Base-by-base conservation (phyloP, 345 rosid genomes). In the Ceriops zippeliana region DNA sequence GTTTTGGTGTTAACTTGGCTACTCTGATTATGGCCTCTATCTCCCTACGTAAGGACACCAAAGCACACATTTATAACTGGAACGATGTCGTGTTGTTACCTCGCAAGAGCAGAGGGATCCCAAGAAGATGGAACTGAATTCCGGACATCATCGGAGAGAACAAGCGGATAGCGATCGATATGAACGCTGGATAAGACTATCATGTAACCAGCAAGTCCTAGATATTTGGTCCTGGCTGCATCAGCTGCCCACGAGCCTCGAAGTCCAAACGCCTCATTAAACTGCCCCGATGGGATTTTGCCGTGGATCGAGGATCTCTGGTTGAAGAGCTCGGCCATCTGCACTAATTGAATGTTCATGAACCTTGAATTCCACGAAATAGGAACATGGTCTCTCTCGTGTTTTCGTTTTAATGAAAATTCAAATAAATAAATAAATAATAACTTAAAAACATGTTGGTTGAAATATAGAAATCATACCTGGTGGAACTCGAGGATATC, bases 291-390 rank as follows among this genome's bases (percentile, higher is more conserved):
- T 19, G 99, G 99, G 9, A 95, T 86, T 78, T 91, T 95, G 4
- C 99, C 96, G 1, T 87, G 73, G 4, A 88, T 73, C 22, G 87
- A 67, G 7, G 85, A 76, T 59, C 77, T 79, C 54, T 75, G 91
- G 73, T 95, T 95, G 81, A 90, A 87, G 53, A 81, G 69, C 78
- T 91, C 99, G 6, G 96, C 86, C 99, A 95, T 95, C 99, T 95
- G 69, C 66, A 53, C 26, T 2, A 15, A 31, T 26, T 26, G 3
- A 3, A 38, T 17, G 38, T 9, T 17, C 21, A 17, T 2, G 21
- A 8, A 13, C 21, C 10, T 30, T 11, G 15, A 34, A 7, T 34
- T 34, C 37, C 37, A 34, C 8, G 9, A 34, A 34, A 34, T 9
- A 34, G 9, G 1, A 34, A 34, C 37, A 7, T 7, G 37, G 37